Percentiles rank a stretch among this genome's conserved stretches.
Conservation (phyloP, 164 flowering plant genomes). For the Tetracentron sinense region DNA sequence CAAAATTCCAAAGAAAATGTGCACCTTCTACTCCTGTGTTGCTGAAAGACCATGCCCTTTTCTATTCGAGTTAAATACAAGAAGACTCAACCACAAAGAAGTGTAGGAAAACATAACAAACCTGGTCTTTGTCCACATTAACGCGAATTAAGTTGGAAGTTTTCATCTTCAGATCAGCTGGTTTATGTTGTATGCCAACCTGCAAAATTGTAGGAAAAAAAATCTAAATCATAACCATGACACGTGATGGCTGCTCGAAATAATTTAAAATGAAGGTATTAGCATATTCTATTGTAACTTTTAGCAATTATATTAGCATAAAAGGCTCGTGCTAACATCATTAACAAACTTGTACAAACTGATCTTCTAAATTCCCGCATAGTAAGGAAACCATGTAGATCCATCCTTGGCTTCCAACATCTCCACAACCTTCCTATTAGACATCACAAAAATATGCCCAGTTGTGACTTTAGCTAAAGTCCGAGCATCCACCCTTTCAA, state of each 20-base stretch:
- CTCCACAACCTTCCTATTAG: no score
- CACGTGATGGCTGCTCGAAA: not conserved
- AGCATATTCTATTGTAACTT: not conserved
- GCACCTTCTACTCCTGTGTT: no score
- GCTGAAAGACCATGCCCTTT: no score
- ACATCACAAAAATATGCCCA: no score
- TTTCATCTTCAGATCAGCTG: conserved; percentile 61
- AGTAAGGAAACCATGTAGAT: no score
- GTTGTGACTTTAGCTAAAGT: no score
- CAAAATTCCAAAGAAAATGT: no score
- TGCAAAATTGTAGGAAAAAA: conserved; percentile 28
- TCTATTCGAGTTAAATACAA: not conserved
- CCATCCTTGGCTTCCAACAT: no score
- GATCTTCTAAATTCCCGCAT: no score
- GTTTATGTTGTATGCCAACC: conserved; percentile 77
- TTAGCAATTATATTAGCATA: not conserved
- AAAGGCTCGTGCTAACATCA: no score
- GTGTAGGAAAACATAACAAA: conserved; percentile 15
- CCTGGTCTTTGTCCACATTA: conserved; percentile 70
- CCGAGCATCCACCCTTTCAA: no score
- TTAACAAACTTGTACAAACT: no score
- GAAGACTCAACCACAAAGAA: not conserved
- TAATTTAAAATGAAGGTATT: not conserved
- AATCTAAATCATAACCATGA: not conserved
- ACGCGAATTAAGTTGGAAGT: conserved; percentile 63